Evolutionary conservation across 2,329 filamentous ascomycete genomes (phyloP).

Genomic region (Aphanocladium album): DNA sequence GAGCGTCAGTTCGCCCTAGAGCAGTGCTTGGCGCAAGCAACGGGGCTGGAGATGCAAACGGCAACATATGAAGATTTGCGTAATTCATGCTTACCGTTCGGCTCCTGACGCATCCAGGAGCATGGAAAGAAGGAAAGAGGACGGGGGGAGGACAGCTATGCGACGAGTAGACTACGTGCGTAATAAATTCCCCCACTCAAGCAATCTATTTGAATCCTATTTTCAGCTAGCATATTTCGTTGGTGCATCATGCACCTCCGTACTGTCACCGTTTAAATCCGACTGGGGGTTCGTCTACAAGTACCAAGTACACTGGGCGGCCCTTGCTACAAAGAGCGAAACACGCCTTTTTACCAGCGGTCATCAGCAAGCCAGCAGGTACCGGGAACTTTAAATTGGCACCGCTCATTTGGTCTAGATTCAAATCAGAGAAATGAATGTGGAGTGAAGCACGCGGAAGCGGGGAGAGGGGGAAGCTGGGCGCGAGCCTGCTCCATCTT

Average conservation of each 20-base stretch:
- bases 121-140: not conserved
- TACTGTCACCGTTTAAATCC: constrained; percentile 9
- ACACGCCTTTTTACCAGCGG: not conserved
- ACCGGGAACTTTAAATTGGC: not conserved
- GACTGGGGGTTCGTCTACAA: not conserved
- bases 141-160: not conserved
- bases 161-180: not conserved
- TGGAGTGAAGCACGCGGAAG: not conserved
- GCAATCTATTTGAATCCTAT: not conserved
- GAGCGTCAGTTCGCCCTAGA: not conserved
- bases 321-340: too few relatives aligned
- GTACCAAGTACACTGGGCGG: not conserved
- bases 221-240: not conserved
- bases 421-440: not conserved
- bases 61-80: not conserved
- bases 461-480: not conserved
- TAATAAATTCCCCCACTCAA: not conserved
- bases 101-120: not conserved
- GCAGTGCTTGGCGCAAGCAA: not conserved
- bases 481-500: not conserved
- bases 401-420: too few relatives aligned
- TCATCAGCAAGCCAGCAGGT: not conserved
- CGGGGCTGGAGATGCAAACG: constrained; percentile 5
- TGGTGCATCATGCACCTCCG: not conserved
- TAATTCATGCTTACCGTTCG: not conserved